Evolutionary conservation across 2,329 filamentous ascomycete genomes (phyloP).

Genomic region (Pseudogymnoascus sp.): DNA sequence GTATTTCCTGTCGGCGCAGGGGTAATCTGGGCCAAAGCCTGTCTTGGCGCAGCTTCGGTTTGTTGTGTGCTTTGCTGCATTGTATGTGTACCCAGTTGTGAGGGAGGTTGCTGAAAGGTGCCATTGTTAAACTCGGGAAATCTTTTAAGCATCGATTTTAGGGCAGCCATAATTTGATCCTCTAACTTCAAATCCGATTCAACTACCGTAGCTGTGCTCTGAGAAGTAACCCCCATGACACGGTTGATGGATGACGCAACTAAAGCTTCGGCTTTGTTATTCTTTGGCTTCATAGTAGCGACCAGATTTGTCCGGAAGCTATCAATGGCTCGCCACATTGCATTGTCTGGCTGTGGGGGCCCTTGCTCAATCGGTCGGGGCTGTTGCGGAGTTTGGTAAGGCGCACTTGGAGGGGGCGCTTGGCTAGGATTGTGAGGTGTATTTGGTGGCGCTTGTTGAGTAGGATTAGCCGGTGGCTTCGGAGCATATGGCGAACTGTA

Average conservation of each 20-base stretch:
- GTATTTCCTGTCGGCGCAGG: constrained; percentile 3
- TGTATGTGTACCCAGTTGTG: constrained; percentile 9
- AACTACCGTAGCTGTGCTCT: constrained; percentile 17
- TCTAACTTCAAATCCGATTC: constrained; percentile 17
- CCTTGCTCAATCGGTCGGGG: constrained; percentile 13
- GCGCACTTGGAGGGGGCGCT: constrained; percentile 2
- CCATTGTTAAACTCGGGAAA: constrained; percentile 17
- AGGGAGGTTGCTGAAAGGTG: constrained; percentile 12
- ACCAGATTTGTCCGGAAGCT: constrained; percentile 23
- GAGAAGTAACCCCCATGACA: constrained; percentile 21
- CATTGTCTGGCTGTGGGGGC: constrained; percentile 1
- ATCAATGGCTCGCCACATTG: constrained; percentile 17
- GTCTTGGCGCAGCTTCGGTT: background rate
- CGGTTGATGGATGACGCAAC: constrained; percentile 27
- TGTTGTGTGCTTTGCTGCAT: constrained; percentile 11
- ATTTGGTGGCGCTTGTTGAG: constrained; percentile 11
- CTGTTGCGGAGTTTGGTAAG: constrained; percentile 11
- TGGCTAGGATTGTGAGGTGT: constrained; percentile 9
- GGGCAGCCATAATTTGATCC: constrained; percentile 22
- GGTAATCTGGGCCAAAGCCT: background rate
- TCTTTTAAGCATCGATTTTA: constrained; percentile 22
- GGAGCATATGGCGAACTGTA: constrained; percentile 31
- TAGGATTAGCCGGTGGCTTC: constrained; percentile 20
- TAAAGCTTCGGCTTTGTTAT: constrained; percentile 21
- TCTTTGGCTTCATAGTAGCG: constrained; percentile 15